Evolutionary conservation across 129 eudicot species (phyloP), one percentile per base, ranked within the genome.

Genomic region (Ambrosia trifida): DNA sequence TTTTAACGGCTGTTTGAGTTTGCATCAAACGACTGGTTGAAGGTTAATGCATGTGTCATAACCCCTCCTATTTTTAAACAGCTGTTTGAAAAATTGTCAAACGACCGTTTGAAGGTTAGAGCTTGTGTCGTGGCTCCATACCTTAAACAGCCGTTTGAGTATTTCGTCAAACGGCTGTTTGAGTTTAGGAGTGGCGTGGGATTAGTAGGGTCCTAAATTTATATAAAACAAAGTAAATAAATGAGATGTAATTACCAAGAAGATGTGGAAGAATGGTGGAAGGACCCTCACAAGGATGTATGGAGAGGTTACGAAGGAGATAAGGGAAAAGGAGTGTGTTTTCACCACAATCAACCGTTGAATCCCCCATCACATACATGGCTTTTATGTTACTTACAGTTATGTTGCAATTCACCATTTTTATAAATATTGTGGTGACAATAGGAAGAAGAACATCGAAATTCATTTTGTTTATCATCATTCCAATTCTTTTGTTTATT

Each of bases 281-380:
- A 66, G 80, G 85, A 64, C 82, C 87, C 69, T 88, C 83, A 58
- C 96, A 85, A 35, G 96, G 91, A 68, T 72, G 72, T 62, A 78
- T 61, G 40, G 96, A 88, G 67, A 78, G 81, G 47, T 81, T 88
- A 28, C 67, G 76, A 51, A 77, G 91, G 11, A 77, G 80, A 61
- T 78, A 72, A 36, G 79, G 81, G 75, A 85, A 79, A 74, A 85
- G 80, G 24, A 85, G 84, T 46, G 85, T 88, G 85, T 86, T 83
- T 20, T 81, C 89, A 43, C 91, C 96, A 72, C 96, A 89, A 72
- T 89, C 96, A 28, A 89, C 89, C 11, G 89, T 81, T 5, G 96
- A 89, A 57, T 89, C 96, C 24, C 91, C 89, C 63, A 89, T 33
- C 41, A 89, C 78, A 67, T 68, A 86, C 82, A 86, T 83, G 44